Conservation (phyloP, 2,329 filamentous ascomycete species). For the Xylariaceae sp. region DNA sequence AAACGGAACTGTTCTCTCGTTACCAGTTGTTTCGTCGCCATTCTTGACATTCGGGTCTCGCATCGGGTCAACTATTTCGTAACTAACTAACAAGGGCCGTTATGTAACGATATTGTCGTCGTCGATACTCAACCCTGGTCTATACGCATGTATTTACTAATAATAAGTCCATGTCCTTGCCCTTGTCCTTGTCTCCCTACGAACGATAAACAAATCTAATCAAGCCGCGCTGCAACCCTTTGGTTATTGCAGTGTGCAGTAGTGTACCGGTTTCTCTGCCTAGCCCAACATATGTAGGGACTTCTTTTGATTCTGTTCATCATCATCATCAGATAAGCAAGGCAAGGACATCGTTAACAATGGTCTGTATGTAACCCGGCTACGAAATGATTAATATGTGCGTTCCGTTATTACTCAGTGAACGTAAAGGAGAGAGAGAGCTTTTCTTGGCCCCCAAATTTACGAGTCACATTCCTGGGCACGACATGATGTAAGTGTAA, state of each 20-base stretch:
- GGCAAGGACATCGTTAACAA: too few species aligned
- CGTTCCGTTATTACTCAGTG: too few species aligned
- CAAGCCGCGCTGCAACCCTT: not conserved
- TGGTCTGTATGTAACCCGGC: too few species aligned
- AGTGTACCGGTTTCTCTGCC: too few species aligned
- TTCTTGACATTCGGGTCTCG: constrained; percentile 31
- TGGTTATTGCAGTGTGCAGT: not conserved
- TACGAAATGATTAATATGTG: too few species aligned
- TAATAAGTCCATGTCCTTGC: not conserved
- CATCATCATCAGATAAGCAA: too few species aligned
- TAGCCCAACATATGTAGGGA: not conserved
- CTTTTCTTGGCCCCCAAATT: too few species aligned
- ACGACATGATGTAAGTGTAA: constrained; percentile 27
- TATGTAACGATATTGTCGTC: constrained; percentile 1
- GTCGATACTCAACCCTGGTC: too few species aligned
- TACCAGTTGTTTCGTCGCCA: constrained; percentile 16
- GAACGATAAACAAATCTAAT: too few species aligned
- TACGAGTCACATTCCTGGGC: not conserved
- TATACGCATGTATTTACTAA: not conserved
- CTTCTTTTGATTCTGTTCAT: not conserved
- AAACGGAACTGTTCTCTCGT: not conserved
- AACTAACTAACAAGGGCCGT: too few species aligned
- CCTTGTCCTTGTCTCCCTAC: not conserved
- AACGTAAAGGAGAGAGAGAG: too few species aligned
- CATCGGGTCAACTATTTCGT: constrained; percentile 11